Base-by-base conservation (phyloP, 345 rosid species). In the Corymbia maculata region DNA sequence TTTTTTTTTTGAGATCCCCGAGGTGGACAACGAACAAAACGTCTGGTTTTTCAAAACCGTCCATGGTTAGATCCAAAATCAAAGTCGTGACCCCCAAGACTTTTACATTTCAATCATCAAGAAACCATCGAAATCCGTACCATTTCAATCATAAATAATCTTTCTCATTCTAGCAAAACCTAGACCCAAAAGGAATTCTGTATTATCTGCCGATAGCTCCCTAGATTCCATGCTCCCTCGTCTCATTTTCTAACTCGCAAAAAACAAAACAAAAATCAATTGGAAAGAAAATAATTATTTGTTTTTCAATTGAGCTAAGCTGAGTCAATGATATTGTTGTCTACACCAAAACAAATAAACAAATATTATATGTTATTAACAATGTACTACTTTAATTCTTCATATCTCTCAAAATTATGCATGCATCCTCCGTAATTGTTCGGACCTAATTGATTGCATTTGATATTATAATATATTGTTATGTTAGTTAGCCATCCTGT, bases 251-350 rank as follows among this genome's bases (percentile, higher is more conserved):
- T 17, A 2, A 8, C 7, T 4, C 45, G 6, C 7, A 32, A 68
- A 30, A 30, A 30, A 15, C 6, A 19, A 7, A 53, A n/a, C n/a
- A n/a, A n/a, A 1, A 7, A 1, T 32, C 22, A 1, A 32, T 2
- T 16, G 47, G 13, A 32, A 1, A 17, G 47, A 70, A 36, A 70
- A 3, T 6, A 70, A 17, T 17, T 21, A 15, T 9, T 8, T 68
- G 1, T 61, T 61, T 55, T 68, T 68, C 45, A 32, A 32, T 3
- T 32, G 24, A 70, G 80, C 6, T 32, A 12, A 70, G 80, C 80
- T 4, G 2, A 70, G 47, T 32, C 24, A 70, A 32, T 70, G 10
- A 36, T 70, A 11, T 17, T 2, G 2, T 36, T 17, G 24, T 5
- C 26, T 70, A 36, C 47, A 9, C 80, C 13, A 70, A 36, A 70